Evolutionary conservation across 768 basidiomycete species (phyloP).

Genomic region (Podaxis sp.): DNA sequence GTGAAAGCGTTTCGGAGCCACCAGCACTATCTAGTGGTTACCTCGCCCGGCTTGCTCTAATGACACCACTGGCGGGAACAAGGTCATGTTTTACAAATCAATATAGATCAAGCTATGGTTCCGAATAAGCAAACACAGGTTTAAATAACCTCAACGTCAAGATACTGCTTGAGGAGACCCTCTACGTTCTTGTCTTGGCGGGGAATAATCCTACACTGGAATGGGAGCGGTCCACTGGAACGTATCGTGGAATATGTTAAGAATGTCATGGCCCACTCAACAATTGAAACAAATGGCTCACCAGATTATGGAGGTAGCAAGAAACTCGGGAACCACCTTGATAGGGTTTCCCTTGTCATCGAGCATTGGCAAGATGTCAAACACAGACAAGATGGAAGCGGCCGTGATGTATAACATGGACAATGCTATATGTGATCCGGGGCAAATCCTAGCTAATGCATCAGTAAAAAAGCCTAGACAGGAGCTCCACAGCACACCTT

Average conservation of each 20-base stretch:
- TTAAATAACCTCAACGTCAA: background rate
- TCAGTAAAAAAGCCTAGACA: background rate
- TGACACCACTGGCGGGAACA: too few relatives aligned
- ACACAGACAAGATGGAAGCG: conserved; percentile 13
- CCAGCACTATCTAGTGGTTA: too few relatives aligned
- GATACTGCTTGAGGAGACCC: background rate
- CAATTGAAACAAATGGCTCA: background rate
- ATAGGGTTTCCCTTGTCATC: conserved; percentile 21
- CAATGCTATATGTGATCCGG: conserved; percentile 16
- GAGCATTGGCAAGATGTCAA: conserved; percentile 19
- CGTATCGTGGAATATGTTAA: background rate
- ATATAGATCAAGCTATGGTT: too few relatives aligned
- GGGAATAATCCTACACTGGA: background rate
- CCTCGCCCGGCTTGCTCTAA: too few relatives aligned
- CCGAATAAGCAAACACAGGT: too few relatives aligned
- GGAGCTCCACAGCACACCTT: conserved; percentile 3
- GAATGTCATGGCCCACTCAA: background rate
- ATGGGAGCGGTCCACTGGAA: background rate
- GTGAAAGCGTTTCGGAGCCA: too few relatives aligned
- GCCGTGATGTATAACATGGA: conserved; percentile 17
- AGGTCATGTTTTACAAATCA: too few relatives aligned
- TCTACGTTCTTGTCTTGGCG: background rate
- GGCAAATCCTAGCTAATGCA: conserved; percentile 13
- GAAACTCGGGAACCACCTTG: conserved; percentile 19
- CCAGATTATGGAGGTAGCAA: background rate